Base-by-base conservation (phyloP, 306 rosid genomes). In the Fagus crenata region DNA sequence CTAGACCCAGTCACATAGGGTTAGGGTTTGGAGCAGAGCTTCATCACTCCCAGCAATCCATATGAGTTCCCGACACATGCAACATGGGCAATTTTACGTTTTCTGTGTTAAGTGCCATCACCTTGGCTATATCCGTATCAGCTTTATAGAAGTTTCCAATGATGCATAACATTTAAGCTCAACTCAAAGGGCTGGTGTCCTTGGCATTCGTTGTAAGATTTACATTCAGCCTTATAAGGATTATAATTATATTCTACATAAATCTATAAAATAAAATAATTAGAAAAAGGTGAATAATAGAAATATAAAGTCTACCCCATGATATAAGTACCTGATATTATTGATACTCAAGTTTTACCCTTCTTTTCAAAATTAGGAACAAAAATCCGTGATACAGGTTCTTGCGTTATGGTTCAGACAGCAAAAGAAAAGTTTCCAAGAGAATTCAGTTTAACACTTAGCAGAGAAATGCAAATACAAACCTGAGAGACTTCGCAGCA, bases 401-500 rank as follows among this genome's bases (percentile, higher is more conserved):
- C 61, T 55, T 18, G 32, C 32, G n/a, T 28, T 55, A 55, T 8
- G 22, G 33, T 55, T 55, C 61, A 55, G 28, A 43, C 9, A 0
- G 31, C 18, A 36, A 31, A 18, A 65, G 1, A 49, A 49, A 53
- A 31, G 70, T 36, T 36, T 35, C 46, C 70, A 37, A 14, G 5
- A 13, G 74, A 49, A 43, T 54, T 37, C 5, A 56, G 42, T 37
- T 33, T 70, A 53, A 61, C 69, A 76, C 55, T 33, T 49, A 36
- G 36, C 4, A 42, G 71, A 39, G 32, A 12, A 33, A 42, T 73
- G 58, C 41, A 53, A 69, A 59, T 33, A 53, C 89, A 77, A 74
- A 95, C 99, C 97, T 83, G 86, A 84, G 54, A 70, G 88, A 73
- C 81, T 86, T 89, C 41, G 96, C 89, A 78, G 88, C 76, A 76